Evolutionary conservation across 2,329 filamentous ascomycete genomes (phyloP).

Genomic region (Colletotrichum trifolii): DNA sequence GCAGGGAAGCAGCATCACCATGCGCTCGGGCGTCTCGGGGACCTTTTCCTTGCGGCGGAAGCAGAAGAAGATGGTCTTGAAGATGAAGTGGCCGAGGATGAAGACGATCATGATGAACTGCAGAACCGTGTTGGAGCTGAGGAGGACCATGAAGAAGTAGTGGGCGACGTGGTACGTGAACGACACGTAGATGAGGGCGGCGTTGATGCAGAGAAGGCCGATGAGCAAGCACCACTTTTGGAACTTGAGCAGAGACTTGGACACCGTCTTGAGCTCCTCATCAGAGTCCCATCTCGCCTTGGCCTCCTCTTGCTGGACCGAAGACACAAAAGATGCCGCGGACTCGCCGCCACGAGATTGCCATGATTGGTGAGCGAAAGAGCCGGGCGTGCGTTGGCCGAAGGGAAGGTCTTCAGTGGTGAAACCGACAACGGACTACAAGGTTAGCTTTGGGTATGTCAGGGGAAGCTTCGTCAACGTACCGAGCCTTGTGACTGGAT

Average conservation of each 20-base stretch:
- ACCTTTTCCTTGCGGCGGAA: constrained; percentile 44
- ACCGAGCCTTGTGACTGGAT: constrained; percentile 31
- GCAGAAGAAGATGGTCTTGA: constrained; percentile 45
- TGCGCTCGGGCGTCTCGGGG: constrained; percentile 50
- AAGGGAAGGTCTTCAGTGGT: constrained; percentile 42
- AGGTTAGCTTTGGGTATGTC: background rate
- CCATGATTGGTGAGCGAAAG: constrained; percentile 45
- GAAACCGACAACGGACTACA: constrained; percentile 49
- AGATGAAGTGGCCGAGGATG: constrained; percentile 48
- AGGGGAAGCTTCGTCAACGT: background rate
- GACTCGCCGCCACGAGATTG: constrained; percentile 47
- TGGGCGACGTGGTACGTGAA: constrained; percentile 52
- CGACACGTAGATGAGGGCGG: constrained; percentile 49
- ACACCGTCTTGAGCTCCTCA: constrained; percentile 51
- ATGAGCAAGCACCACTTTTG: constrained; percentile 54
- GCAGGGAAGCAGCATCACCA: constrained; percentile 59
- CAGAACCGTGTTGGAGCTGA: constrained; percentile 58
- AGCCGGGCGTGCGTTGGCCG: constrained; percentile 46
- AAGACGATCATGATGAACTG: constrained; percentile 55
- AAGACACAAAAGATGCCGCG: constrained; percentile 49
- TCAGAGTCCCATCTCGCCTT: constrained; percentile 54
- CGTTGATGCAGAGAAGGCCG: constrained; percentile 49
- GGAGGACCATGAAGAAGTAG: constrained; percentile 56
- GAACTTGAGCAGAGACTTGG: constrained; percentile 48
- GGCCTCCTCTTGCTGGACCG: constrained; percentile 51